Evolutionary conservation across 306 rosid genomes (phyloP).

Genomic region (Trifolium repens): DNA sequence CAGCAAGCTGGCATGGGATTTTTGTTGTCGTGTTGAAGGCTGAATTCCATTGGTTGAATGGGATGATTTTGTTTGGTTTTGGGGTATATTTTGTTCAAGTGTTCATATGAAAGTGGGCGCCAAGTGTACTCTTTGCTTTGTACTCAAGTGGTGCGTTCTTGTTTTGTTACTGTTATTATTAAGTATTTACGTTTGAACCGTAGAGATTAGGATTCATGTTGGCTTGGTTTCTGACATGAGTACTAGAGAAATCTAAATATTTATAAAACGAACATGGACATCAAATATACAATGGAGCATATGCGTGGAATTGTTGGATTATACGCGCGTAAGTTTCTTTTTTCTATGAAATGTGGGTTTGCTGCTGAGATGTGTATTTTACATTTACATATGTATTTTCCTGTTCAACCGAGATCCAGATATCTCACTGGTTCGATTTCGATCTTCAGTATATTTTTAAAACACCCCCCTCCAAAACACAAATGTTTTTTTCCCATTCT

Average conservation of each 20-base stretch:
- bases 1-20: constrained; percentile 35
- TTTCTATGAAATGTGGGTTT: no score
- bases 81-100: constrained; percentile 37
- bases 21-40: constrained; percentile 27
- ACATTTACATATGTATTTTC: no score
- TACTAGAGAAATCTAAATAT: not conserved
- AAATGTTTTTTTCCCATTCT: no score
- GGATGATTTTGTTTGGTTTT: constrained; percentile 35
- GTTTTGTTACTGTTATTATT: not conserved
- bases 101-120: constrained; percentile 35
- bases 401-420: no score
- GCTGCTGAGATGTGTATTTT: no score
- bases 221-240: not conserved
- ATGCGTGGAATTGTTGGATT: not conserved
- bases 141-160: not conserved
- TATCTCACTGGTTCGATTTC: no score
- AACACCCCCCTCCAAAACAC: no score
- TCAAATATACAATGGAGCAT: not conserved
- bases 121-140: constrained; percentile 1
- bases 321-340: not conserved
- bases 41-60: constrained; percentile 32
- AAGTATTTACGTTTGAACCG: not conserved
- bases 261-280: not conserved
- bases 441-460: no score
- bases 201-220: not conserved